A percentile compares a stretch with the other conserved stretches of the same genome.
Conservation (phyloP, 495 filamentous ascomycete genomes). For the Aspergillus incahuasiensis region DNA sequence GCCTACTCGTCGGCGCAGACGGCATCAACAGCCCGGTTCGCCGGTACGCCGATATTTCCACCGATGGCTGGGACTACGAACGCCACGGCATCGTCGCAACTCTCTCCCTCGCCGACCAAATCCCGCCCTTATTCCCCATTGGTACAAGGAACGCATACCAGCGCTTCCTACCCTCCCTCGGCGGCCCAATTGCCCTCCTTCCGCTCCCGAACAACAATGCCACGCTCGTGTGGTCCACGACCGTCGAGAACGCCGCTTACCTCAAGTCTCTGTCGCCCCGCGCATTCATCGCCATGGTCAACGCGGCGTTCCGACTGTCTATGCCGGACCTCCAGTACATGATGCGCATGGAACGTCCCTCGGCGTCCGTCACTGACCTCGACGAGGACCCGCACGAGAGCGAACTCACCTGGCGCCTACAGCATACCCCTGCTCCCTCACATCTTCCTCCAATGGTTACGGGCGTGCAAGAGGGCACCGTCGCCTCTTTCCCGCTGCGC, state of each 20-base stretch:
- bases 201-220: slow-evolving; percentile 78
- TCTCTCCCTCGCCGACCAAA: slow-evolving; percentile 58
- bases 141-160: slow-evolving; percentile 78
- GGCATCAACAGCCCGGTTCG: slow-evolving; percentile 93
- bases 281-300: slow-evolving; percentile 83
- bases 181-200: slow-evolving; percentile 82
- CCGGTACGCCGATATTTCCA: slow-evolving; percentile 78
- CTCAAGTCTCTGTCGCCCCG: slow-evolving; percentile 67
- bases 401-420: slow-evolving; percentile 76
- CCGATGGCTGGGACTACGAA: slow-evolving; percentile 88
- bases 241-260: slow-evolving; percentile 66
- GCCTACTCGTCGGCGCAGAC: slow-evolving; percentile 88
- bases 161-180: slow-evolving; percentile 78
- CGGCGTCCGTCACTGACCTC: slow-evolving; percentile 13
- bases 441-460: slow-evolving; percentile 55
- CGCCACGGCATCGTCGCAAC: slow-evolving; percentile 90
- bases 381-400: slow-evolving; percentile 48
- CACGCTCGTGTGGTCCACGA: slow-evolving; percentile 92
- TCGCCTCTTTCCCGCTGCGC: slow-evolving; percentile 85
- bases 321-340: slow-evolving; percentile 78
- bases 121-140: slow-evolving; percentile 22
- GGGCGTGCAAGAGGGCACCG: slow-evolving; percentile 70
- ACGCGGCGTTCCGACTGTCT: slow-evolving; percentile 83
- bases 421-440: slow-evolving; percentile 54
- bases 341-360: slow-evolving; percentile 50